Evolutionary conservation across 805 yeast species (phyloP).

Genomic region (Komagataella kurtzmanii): DNA sequence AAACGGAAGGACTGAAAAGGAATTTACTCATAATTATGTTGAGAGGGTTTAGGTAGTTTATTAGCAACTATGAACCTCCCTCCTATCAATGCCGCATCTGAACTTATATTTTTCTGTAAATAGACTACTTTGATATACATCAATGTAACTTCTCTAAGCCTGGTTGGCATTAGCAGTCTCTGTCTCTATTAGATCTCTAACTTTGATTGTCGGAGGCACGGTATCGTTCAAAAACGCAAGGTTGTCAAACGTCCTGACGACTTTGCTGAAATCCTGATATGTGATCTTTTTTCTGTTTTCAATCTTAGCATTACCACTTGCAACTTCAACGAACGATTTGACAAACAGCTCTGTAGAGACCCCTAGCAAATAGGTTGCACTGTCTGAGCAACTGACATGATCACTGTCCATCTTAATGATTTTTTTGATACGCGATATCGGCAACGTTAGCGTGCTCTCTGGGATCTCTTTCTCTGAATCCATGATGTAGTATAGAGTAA

Average conservation of each 20-base stretch:
- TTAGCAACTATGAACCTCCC: slow-evolving; percentile 2
- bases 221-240: slow-evolving; percentile 51
- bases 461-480: not conserved
- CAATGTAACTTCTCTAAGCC: not conserved
- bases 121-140: not conserved
- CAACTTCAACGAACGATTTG: slow-evolving; percentile 59
- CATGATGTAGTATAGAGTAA: not conserved
- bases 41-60: slow-evolving; percentile 16
- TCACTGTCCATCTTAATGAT: slow-evolving; percentile 70
- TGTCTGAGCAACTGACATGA: slow-evolving; percentile 48
- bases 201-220: slow-evolving; percentile 47
- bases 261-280: slow-evolving; percentile 57
- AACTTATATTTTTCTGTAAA: slow-evolving; percentile 3
- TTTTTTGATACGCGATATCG: slow-evolving; percentile 55
- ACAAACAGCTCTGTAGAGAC: slow-evolving; percentile 70
- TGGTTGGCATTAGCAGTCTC: slow-evolving; percentile 20
- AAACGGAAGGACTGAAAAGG: slow-evolving; percentile 42
- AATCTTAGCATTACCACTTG: slow-evolving; percentile 47
- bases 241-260: slow-evolving; percentile 44
- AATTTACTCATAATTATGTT: slow-evolving; percentile 12
- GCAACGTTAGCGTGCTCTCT: slow-evolving; percentile 21
- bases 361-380: slow-evolving; percentile 64
- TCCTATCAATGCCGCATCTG: slow-evolving; percentile 3
- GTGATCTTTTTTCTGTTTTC: slow-evolving; percentile 57
- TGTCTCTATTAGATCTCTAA: slow-evolving; percentile 31